phyloP scores from a whole-genome alignment of 1,284 basidiomycete genomes.

The Pascua guehoae region DNA sequence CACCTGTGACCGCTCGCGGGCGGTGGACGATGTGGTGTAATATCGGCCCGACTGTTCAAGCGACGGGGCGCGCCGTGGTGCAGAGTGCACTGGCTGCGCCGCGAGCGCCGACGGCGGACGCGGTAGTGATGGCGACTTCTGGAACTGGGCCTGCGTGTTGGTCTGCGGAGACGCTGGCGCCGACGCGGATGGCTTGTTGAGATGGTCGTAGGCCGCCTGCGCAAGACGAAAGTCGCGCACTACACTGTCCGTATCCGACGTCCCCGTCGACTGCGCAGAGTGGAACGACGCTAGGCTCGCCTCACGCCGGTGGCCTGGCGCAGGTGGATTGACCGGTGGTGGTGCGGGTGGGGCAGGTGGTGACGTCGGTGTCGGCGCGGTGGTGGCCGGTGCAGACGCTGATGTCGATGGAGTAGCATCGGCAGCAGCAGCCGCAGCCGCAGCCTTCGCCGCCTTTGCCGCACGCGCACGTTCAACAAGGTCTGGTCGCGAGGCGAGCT shows the following conservation, averaged over 20 bases:
- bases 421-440: not conserved
- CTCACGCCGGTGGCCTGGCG: constrained; percentile 5
- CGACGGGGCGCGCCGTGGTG: not conserved
- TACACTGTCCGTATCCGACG: constrained; percentile 15
- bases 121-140: not conserved
- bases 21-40: not conserved
- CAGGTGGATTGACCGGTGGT: not conserved
- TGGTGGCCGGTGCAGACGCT: not conserved
- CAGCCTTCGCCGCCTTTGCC: not conserved
- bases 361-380: not conserved
- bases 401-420: not conserved
- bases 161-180: not conserved
- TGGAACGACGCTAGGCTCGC: constrained; percentile 4
- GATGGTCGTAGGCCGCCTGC: constrained; percentile 17
- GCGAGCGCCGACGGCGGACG: constrained; percentile 4
- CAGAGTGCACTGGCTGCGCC: constrained; percentile 8
- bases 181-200: not conserved
- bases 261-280: constrained; percentile 7
- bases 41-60: too few species aligned
- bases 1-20: not conserved
- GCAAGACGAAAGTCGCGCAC: constrained; percentile 17
- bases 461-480: not conserved
- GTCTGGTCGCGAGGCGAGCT: constrained; percentile 6
- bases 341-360: not conserved
- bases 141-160: not conserved